Conservation (phyloP, 164 flowering plant genomes). For the Vitis rotundifolia region DNA sequence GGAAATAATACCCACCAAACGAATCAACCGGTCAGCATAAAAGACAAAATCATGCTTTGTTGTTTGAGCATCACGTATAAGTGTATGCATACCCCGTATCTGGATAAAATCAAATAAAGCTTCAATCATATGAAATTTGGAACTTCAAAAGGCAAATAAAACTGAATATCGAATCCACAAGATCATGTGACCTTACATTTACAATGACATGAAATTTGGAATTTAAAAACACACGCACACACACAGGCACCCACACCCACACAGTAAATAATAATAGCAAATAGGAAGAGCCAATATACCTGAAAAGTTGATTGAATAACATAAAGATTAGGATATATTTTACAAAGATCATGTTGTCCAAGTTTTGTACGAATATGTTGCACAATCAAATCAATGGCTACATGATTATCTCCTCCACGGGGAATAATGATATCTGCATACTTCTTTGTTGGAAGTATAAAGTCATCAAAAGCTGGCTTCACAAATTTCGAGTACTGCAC, state of each 20-base stretch:
- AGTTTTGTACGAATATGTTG: constrained; percentile 97
- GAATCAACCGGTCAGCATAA: constrained; percentile 91
- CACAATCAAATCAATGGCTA: constrained; percentile 94
- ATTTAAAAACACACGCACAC: too few species aligned
- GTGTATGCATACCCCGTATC: constrained; percentile 99
- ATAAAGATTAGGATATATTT: constrained; percentile 91
- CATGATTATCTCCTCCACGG: constrained; percentile 98
- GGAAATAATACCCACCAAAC: constrained; percentile 62
- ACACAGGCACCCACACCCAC: too few species aligned
- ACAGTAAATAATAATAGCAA: too few species aligned
- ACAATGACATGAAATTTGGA: too few species aligned
- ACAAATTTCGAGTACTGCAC: constrained; percentile 97
- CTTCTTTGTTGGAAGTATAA: constrained; percentile 96
- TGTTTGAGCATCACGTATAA: constrained; percentile 86
- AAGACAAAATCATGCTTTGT: constrained; percentile 98
- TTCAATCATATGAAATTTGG: constrained; percentile 1
- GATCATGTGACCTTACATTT: neutral
- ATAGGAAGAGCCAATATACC: constrained; percentile 35
- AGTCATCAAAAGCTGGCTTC: constrained; percentile 99
- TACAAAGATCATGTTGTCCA: constrained; percentile 97
- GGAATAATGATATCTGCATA: constrained; percentile 98
- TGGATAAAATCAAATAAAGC: constrained; percentile 28
- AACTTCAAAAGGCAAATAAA: constrained; percentile 1
- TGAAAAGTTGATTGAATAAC: constrained; percentile 96
- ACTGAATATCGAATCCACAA: constrained; percentile 2